Evolutionary conservation across 805 yeast species (phyloP).

Genomic region (Cyberlindnera xishuangbannaensis): DNA sequence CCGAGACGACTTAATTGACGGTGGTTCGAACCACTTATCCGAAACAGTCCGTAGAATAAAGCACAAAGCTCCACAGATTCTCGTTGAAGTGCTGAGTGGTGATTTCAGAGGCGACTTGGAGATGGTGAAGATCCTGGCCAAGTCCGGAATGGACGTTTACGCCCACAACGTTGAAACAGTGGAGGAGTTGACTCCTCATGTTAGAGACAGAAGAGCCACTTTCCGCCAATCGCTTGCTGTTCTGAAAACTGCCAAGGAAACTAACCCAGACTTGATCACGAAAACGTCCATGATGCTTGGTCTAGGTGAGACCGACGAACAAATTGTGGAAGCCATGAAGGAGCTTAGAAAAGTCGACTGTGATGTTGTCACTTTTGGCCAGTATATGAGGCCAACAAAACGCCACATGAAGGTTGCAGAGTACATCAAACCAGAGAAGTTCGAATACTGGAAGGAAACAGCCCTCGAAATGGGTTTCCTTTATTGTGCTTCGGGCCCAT

Average conservation of each 20-base stretch:
- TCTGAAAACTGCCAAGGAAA: conserved; percentile 70
- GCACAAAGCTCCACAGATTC: conserved; percentile 79
- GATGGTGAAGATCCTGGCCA: conserved; percentile 74
- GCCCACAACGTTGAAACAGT: conserved; percentile 98
- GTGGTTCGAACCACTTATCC: conserved; percentile 88
- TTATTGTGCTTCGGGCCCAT: conserved; percentile 96
- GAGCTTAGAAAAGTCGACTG: conserved; percentile 74
- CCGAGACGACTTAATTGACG: conserved; percentile 89
- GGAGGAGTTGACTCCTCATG: conserved; percentile 88
- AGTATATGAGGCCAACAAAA: conserved; percentile 98
- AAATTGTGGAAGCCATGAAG: conserved; percentile 64
- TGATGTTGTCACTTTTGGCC: conserved; percentile 97
- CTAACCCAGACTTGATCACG: conserved; percentile 71
- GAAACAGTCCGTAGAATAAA: conserved; percentile 83
- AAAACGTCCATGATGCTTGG: conserved; percentile 97
- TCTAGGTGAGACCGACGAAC: conserved; percentile 93
- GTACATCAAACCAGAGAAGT: conserved; percentile 88
- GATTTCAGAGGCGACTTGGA: conserved; percentile 90
- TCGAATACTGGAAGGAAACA: conserved; percentile 84
- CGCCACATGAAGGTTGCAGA: conserved; percentile 98
- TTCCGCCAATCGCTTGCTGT: conserved; percentile 83
- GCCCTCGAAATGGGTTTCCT: conserved; percentile 89
- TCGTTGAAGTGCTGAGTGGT: conserved; percentile 92
- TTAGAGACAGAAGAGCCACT: conserved; percentile 95
- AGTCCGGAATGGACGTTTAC: conserved; percentile 87